Evolutionary conservation across 208 protist genomes (phyloP).

Genomic region (Trypanosoma theileri): DNA sequence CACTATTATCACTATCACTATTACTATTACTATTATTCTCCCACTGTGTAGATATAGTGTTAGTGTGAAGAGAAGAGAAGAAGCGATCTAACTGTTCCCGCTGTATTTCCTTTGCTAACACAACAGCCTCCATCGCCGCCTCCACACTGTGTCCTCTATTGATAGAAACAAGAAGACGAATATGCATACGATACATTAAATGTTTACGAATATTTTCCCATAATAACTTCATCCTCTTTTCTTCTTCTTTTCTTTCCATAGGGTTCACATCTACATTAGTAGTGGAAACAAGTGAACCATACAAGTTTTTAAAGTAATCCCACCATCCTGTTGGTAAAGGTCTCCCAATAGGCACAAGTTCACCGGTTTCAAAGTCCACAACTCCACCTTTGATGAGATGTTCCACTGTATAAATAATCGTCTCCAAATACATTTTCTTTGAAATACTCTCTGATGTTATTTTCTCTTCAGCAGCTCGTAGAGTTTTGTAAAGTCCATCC

Average conservation of each 20-base stretch:
- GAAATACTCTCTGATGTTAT: constrained; percentile 18
- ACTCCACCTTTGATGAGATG: constrained; percentile 60
- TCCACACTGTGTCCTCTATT: constrained; percentile 48
- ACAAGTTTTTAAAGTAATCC: constrained; percentile 14
- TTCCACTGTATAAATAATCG: constrained; percentile 57
- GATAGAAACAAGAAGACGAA: constrained; percentile 80
- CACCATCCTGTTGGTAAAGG: constrained; percentile 15
- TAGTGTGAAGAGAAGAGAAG: constrained; percentile 10
- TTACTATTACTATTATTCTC: background rate
- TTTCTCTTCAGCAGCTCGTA: background rate
- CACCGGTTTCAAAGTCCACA: constrained; percentile 66
- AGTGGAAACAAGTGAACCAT: constrained; percentile 17
- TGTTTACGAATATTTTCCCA: constrained; percentile 13
- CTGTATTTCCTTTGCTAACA: constrained; percentile 46
- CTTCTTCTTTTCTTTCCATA: background rate
- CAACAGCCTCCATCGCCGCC: constrained; percentile 40
- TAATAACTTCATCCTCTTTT: background rate
- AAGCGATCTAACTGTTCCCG: constrained; percentile 45
- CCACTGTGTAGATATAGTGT: background rate
- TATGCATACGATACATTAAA: constrained; percentile 46
- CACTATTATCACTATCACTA: background rate
- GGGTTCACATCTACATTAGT: background rate
- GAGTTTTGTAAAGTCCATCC: constrained; percentile 39
- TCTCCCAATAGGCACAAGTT: constrained; percentile 25
- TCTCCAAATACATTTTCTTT: constrained; percentile 54